Percentiles rank a stretch among this genome's conserved stretches.
These are phyloP conservation scores for Holtermannia corniformis DNA, from an alignment of 768 basidiomycete genomes.

Conservation along the genomic window DNA sequence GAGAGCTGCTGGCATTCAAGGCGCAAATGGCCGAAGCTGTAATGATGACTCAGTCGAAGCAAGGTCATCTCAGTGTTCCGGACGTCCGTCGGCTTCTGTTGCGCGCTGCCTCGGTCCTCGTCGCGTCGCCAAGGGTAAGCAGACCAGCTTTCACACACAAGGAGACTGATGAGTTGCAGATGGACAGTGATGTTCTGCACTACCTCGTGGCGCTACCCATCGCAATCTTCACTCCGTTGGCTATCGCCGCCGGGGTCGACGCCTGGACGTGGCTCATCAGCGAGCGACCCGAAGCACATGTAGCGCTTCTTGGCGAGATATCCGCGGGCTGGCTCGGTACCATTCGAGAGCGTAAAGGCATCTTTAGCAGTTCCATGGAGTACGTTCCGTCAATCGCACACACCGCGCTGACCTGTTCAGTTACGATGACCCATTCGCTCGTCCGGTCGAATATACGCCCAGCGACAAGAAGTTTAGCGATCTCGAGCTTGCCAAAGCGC, in stretches of 20 bases:
- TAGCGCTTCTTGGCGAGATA: conserved; percentile 75
- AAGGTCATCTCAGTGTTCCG: conserved; percentile 62
- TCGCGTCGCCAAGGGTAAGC: conserved; percentile 57
- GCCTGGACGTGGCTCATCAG: conserved; percentile 95
- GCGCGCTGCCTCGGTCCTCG: conserved; percentile 70
- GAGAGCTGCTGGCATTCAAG: conserved; percentile 60
- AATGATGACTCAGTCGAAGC: conserved; percentile 59
- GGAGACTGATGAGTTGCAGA: conserved; percentile 45
- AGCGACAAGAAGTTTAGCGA: conserved; percentile 79
- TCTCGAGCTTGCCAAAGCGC: conserved; percentile 57
- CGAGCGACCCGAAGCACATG: conserved; percentile 70
- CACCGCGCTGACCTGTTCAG: conserved; percentile 45
- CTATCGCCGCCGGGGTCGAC: conserved; percentile 78
- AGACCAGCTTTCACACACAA: conserved; percentile 2
- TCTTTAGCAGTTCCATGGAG: conserved; percentile 77
- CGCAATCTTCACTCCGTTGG: conserved; percentile 74
- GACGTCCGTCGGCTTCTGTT: conserved; percentile 79
- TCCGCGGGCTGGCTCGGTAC: conserved; percentile 78
- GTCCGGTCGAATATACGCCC: conserved; percentile 77
- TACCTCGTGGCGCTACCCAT: conserved; percentile 82
- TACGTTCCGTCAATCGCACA: conserved; percentile 42
- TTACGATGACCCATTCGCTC: conserved; percentile 76
- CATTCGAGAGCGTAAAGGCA: conserved; percentile 64
- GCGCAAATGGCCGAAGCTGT: conserved; percentile 58
- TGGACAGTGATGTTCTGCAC: conserved; percentile 74